Base-by-base conservation (phyloP, 2,329 filamentous ascomycete genomes). In the Rasamsonia emersonii region DNA sequence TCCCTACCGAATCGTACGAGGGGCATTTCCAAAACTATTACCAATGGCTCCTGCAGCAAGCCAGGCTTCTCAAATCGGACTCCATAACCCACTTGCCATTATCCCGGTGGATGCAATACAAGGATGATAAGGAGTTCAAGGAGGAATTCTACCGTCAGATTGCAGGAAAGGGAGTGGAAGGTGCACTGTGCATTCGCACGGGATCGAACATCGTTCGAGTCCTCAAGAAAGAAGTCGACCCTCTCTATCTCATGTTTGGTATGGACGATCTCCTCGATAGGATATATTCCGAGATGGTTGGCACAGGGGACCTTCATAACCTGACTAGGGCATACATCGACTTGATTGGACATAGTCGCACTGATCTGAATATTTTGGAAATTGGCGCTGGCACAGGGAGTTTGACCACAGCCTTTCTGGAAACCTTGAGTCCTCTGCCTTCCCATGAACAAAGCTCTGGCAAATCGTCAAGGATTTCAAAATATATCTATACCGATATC, bases 161-260 rank as follows among this genome's bases (percentile, higher is more conserved):
- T 4, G 43, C 42, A 32, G 23, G 17, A 1, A 42, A 47, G 19
- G 49, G 44, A 28, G 43, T 42, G 2, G 49, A 57, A 18, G 54
- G 56, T 3, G 48, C 45, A 10, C 44, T 59, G 11, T 41, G 44
- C 3, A 36, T 49, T 9, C 49, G 53, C 10, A 48, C 54, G 37
- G 56, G 56, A 1, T 33, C 41, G 3, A 49, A 54, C n/a, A 52
- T 58, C 24, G 45, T 39, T 2, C 30, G 30, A 1, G 40, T 57
- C 4, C 30, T 58, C 20, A 40, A 40, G 9, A 40, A 49, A 15
- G 41, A 57, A 32, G 32, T 43, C 11, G 50, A 58, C 35, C 52
- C 54, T 5, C 40, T 59, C 4, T 28, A 54, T 33, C 33, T 59
- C 20, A 54, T 58, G 50, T 58, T 56, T 15, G 47, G 51, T 4